Evolutionary conservation across 352 stramenopile species (phyloP), one percentile per base, ranked within the genome.

Genomic region (Bremia lactucae): DNA sequence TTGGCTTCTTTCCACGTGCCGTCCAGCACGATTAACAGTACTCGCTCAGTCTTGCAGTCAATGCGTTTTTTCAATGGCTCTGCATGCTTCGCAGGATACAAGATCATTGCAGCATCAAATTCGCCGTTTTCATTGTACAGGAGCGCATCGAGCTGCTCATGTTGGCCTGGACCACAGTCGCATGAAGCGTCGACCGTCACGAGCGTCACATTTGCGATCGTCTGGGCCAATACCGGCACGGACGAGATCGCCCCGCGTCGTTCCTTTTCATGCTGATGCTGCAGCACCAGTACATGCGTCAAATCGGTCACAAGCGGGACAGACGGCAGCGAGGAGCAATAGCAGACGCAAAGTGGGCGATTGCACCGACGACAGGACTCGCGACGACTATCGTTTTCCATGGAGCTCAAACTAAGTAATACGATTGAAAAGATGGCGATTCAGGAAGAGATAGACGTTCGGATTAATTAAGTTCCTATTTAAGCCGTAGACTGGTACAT

Each of bases 1-100:
- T 87, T 90, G 45, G 77, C 77, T 38, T 90, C 70, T 10, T 67
- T 80, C 77, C 77, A 90, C 36, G 77, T 90, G 35, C 77, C 77
- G 28, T 90, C 77, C 16, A 90, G 57, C 39, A 72, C 77, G 0
- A 90, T 49, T 1, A 90, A 60, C 49, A 84, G 55, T 34, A 62
- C 52, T 3, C 38, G 53, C 16, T 48, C 46, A 13, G 13, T 10
- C 31, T 11, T 15, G 8, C 7, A 35, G 26, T n/a, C 25, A 16
- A 24, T 20, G 16, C 29, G n/a, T 0, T 24, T 25, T 1, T 8
- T 33, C 6, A 79, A 40, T 3, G 58, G 37, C 36, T 61, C 46
- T n/a, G 68, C 68, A 2, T 57, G 21, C 14, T 71, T 47, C 25
- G 70, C 63, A 2, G 71, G 62, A 42, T 78, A 78, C 13, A 73